Conservation (phyloP, 169 alveolate species). For the Cryptosporidium ryanae region DNA sequence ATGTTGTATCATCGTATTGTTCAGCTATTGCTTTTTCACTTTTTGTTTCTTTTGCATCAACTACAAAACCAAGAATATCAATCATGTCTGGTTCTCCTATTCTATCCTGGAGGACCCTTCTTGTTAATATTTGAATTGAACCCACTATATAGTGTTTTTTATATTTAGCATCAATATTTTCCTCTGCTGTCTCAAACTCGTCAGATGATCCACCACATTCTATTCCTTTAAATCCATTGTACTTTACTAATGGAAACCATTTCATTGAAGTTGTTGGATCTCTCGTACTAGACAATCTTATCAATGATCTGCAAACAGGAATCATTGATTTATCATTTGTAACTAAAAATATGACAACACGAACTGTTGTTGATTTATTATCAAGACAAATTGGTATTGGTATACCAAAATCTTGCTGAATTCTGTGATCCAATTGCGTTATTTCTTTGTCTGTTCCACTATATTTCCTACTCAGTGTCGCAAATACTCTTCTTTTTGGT, state of each 20-base stretch:
- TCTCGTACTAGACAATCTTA: slow-evolving; percentile 48
- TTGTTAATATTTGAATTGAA: slow-evolving; percentile 43
- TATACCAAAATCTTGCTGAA: slow-evolving; percentile 42
- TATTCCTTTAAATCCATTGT: slow-evolving; percentile 38
- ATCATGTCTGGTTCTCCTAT: slow-evolving; percentile 44
- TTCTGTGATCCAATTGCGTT: slow-evolving; percentile 45
- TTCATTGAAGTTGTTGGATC: slow-evolving; percentile 75
- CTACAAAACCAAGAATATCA: slow-evolving; percentile 42
- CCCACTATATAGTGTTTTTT: slow-evolving; percentile 56
- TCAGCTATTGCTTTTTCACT: slow-evolving; percentile 25
- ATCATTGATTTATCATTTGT: slow-evolving; percentile 26
- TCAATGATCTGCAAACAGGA: slow-evolving; percentile 68
- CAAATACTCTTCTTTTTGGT: slow-evolving; percentile 55
- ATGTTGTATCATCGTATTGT: slow-evolving; percentile 59
- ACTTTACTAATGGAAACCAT: slow-evolving; percentile 63
- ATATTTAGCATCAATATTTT: neutral
- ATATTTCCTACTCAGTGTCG: slow-evolving; percentile 28
- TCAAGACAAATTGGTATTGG: slow-evolving; percentile 70
- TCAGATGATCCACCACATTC: neutral
- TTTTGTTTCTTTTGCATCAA: slow-evolving; percentile 3
- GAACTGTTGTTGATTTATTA: slow-evolving; percentile 59
- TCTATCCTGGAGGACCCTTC: slow-evolving; percentile 56
- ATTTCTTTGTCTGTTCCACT: neutral
- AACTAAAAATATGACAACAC: slow-evolving; percentile 36
- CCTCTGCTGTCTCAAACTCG: neutral